These are phyloP conservation scores for Achaetomium macrosporum DNA, from an alignment of 2,329 filamentous ascomycete species.

Conservation along the genomic window DNA sequence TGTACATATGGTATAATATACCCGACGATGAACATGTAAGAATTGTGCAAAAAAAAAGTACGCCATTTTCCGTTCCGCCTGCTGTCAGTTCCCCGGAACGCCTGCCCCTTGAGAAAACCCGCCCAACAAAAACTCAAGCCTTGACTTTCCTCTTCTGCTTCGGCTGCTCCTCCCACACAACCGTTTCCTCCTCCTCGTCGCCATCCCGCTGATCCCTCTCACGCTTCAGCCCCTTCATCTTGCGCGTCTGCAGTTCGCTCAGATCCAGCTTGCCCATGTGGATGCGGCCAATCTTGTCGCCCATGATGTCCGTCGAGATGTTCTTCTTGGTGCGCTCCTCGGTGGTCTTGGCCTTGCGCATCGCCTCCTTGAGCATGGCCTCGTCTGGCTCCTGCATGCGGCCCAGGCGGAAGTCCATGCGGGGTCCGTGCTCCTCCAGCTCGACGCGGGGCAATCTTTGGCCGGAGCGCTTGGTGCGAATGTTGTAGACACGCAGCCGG, in stretches of 20 bases:
- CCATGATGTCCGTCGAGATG: slow-evolving; percentile 81
- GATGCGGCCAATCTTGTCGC: slow-evolving; percentile 92
- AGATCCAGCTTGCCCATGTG: slow-evolving; percentile 90
- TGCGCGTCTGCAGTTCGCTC: slow-evolving; percentile 80
- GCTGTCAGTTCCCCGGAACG: background rate
- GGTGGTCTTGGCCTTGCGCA: slow-evolving; percentile 71
- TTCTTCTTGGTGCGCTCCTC: slow-evolving; percentile 93
- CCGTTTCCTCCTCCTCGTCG: slow-evolving; percentile 37
- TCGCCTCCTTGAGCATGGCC: slow-evolving; percentile 77
- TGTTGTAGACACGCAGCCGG: slow-evolving; percentile 74
- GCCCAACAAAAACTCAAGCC: slow-evolving; percentile 8
- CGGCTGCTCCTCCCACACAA: slow-evolving; percentile 31
- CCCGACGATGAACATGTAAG: background rate
- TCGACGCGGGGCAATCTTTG: slow-evolving; percentile 86
- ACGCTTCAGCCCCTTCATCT: slow-evolving; percentile 98
- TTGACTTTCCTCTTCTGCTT: slow-evolving; percentile 35
- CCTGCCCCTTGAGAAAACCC: background rate
- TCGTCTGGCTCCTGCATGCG: slow-evolving; percentile 73
- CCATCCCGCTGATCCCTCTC: slow-evolving; percentile 58
- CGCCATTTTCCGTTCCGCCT: slow-evolving; percentile 12
- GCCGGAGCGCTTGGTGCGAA: slow-evolving; percentile 79
- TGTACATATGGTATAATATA: slow-evolving; percentile 13
- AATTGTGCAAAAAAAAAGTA: background rate
- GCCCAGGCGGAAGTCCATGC: slow-evolving; percentile 86
- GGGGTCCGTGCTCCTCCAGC: slow-evolving; percentile 89